Evolutionary conservation across 1,139 yeast species (phyloP).

Genomic region (Diutina catenulata): DNA sequence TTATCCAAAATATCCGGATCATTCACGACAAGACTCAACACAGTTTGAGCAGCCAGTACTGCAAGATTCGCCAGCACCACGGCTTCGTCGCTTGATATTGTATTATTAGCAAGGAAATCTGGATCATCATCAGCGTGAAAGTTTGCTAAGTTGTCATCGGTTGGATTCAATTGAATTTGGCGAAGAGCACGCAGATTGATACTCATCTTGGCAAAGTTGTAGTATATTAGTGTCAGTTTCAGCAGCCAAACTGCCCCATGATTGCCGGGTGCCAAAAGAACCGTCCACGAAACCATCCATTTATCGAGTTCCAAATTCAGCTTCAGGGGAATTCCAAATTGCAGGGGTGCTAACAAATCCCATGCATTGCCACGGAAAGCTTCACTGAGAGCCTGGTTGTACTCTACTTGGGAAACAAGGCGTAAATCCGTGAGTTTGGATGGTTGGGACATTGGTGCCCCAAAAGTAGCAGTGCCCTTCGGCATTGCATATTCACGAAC

Average conservation of each 20-base stretch:
- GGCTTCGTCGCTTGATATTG: conserved; percentile 24
- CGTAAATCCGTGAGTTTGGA: conserved; percentile 48
- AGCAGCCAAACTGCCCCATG: conserved; percentile 60
- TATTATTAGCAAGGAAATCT: conserved; percentile 27
- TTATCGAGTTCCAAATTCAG: conserved; percentile 57
- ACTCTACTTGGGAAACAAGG: conserved; percentile 62
- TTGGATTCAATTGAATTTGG: conserved; percentile 26
- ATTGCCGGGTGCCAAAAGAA: conserved; percentile 47
- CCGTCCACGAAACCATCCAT: conserved; percentile 81
- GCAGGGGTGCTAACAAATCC: conserved; percentile 47
- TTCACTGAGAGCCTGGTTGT: conserved; percentile 52
- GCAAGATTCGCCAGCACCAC: conserved; percentile 38
- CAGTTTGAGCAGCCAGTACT: conserved; percentile 51
- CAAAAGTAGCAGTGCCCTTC: too few relatives aligned
- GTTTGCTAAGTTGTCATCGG: conserved; percentile 10
- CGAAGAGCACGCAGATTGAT: conserved; percentile 49
- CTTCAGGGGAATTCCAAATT: conserved; percentile 58
- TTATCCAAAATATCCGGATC: conserved; percentile 50
- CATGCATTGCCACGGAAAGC: conserved; percentile 53
- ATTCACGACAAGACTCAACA: conserved; percentile 43
- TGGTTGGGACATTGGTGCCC: too few relatives aligned
- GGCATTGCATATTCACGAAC: too few relatives aligned
- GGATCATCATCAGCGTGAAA: conserved; percentile 15
- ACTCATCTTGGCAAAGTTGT: conserved; percentile 68
- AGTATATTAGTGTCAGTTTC: conserved; percentile 57